Base-by-base conservation (phyloP, 345 rosid genomes). In the Pseudoturritis turrita region DNA sequence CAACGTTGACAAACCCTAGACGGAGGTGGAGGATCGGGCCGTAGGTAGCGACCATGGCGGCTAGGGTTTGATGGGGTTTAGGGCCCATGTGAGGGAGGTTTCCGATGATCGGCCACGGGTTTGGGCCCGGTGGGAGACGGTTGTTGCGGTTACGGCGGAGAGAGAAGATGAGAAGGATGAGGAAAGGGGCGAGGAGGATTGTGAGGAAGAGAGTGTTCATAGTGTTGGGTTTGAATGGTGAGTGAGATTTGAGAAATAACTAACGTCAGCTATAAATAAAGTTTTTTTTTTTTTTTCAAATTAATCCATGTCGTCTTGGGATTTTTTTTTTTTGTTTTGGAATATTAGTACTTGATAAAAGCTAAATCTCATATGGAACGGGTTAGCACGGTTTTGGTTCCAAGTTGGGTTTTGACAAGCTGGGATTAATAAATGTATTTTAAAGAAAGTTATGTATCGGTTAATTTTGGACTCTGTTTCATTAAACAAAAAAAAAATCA, bases 21-120 rank as follows among this genome's bases (percentile, higher is more conserved):
- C 84, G 85, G 22, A 94, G 93, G 82, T 85, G 81, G 84, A 94
- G 70, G 60, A 94, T 84, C 0, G 98, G 98, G 0, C 98, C 98
- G 70, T 94, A 71, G 7, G 71, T 78, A 4, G 72, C 51, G 26
- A 93, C 95, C 60, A 94, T 58, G 28, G 76, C 64, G 0, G 96
- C 85, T 5, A 89, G 74, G 33, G 84, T 63, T 52, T 79, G 97
- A 85, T 94, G 98, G 6, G 98, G 98, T 51, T 78, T 55, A 0
- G 84, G 22, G 0, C 98, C 97, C 71, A 94, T 71, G 75, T 94
- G 97, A 10, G 91, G 95, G 13, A 94, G 82, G 87, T 91, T 94
- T 6, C 98, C 98, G 3, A 94, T 21, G 2, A 94, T 53, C 0
- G 98, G 98, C 98, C 97, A 88, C 31, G 96, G 96, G 22, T 29